Evolutionary conservation across 345 rosid species (phyloP).

Genomic region (Erodium maritimum): DNA sequence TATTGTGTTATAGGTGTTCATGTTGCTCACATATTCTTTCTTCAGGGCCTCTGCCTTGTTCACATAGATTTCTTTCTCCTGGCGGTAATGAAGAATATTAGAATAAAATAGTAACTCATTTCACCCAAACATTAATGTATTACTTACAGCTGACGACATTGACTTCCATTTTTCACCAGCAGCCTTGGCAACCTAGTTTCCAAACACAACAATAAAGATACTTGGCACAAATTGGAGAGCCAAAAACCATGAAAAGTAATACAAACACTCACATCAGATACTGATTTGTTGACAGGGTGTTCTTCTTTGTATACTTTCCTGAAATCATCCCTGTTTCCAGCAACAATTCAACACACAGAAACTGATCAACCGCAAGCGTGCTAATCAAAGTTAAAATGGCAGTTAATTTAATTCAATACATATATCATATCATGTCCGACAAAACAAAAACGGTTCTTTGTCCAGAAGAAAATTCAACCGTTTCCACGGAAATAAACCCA

Average conservation of each 20-base stretch:
- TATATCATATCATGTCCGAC: no score
- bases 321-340: slow-evolving; percentile 8
- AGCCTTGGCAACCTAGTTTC: slow-evolving; percentile 1
- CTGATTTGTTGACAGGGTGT: slow-evolving; percentile 10
- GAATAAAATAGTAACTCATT: no score
- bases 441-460: no score
- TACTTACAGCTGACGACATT: background rate
- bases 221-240: no score
- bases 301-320: slow-evolving; percentile 8
- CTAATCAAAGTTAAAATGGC: no score
- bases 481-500: background rate
- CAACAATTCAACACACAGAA: background rate
- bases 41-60: slow-evolving; percentile 22
- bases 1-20: slow-evolving; percentile 19
- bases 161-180: slow-evolving; percentile 3
- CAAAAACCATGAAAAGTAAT: background rate
- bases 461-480: background rate
- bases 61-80: slow-evolving; percentile 22
- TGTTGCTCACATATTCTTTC: slow-evolving; percentile 21
- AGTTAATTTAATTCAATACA: no score
- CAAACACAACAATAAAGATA: no score
- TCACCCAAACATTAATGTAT: background rate
- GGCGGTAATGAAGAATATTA: background rate
- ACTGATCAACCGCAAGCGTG: background rate
- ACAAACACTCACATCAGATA: slow-evolving; percentile 9